Conservation (phyloP, 2,329 filamentous ascomycete genomes). For the Colletotrichum sp. region DNA sequence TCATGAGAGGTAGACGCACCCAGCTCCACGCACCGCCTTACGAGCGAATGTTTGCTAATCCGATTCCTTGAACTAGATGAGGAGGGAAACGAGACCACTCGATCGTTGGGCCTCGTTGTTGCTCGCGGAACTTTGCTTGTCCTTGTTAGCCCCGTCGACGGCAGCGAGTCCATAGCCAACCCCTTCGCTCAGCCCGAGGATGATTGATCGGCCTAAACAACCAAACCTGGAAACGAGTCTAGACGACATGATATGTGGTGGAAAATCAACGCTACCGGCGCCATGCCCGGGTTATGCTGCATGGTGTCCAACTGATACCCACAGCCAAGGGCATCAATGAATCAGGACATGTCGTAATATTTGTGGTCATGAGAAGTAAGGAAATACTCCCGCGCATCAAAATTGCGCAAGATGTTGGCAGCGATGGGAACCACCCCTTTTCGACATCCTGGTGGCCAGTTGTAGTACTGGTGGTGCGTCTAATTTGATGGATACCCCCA, state of each 20-base stretch:
- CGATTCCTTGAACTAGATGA: slow-evolving; percentile 68
- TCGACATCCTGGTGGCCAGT: background rate
- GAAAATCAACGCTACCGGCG: background rate
- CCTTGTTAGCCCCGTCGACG: slow-evolving; percentile 89
- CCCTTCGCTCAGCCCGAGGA: slow-evolving; percentile 83
- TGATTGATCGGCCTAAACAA: slow-evolving; percentile 42
- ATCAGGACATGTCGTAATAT: background rate
- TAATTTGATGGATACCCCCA: background rate
- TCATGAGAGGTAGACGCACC: slow-evolving; percentile 73
- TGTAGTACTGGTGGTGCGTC: background rate
- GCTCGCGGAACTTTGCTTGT: slow-evolving; percentile 92
- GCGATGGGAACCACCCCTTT: background rate
- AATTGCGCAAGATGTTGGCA: background rate
- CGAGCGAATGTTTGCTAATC: background rate
- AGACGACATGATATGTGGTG: background rate
- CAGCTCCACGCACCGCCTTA: background rate
- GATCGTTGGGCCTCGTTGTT: slow-evolving; percentile 84
- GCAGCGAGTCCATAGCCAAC: slow-evolving; percentile 95
- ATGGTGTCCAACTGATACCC: background rate
- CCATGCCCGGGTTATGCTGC: background rate
- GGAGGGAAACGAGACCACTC: slow-evolving; percentile 84
- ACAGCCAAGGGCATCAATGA: background rate
- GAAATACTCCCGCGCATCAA: background rate
- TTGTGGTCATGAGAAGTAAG: background rate
- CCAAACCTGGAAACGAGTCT: background rate